These are phyloP conservation scores for Chloromonas sp. DNA, from an alignment of 163 green algal species.

Conservation along the genomic window DNA sequence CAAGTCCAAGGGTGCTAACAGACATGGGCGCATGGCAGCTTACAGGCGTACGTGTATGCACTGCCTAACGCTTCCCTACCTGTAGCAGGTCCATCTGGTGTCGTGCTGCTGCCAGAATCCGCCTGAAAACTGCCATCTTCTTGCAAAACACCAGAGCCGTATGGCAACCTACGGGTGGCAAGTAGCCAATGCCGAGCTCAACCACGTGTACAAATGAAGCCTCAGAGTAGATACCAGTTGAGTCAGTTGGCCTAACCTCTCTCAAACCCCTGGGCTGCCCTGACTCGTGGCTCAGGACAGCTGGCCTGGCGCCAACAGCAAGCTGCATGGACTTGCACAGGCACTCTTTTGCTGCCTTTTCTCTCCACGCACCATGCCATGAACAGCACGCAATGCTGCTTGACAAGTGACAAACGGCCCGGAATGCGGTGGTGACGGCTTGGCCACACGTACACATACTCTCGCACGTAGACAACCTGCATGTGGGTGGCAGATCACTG, in stretches of 20 bases:
- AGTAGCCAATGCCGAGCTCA: not conserved
- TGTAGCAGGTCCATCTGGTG: not conserved
- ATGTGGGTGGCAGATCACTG: not conserved
- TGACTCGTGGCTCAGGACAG: no score
- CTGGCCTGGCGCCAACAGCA: no score
- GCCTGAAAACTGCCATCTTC: slow-evolving; percentile 32
- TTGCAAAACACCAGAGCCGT: slow-evolving; percentile 24
- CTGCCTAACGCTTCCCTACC: no score
- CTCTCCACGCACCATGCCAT: slow-evolving; percentile 20
- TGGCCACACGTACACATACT: slow-evolving; percentile 46
- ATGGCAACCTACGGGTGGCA: slow-evolving; percentile 20
- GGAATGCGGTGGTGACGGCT: slow-evolving; percentile 36
- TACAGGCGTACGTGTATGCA: no score
- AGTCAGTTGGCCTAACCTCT: no score
- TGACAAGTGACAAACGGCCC: slow-evolving; percentile 35
- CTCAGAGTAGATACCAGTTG: not conserved
- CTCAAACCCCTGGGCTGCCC: no score
- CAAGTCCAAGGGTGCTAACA: not conserved
- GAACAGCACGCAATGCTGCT: slow-evolving; percentile 35
- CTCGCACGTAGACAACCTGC: slow-evolving; percentile 32
- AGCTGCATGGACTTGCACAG: no score
- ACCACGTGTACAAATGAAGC: not conserved
- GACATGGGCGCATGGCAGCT: no score
- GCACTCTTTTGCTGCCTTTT: not conserved
- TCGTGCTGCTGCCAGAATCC: not conserved